Base-by-base conservation (phyloP, 2,329 filamentous ascomycete species). In the Ophiocordyceps camponoti-floridani region DNA sequence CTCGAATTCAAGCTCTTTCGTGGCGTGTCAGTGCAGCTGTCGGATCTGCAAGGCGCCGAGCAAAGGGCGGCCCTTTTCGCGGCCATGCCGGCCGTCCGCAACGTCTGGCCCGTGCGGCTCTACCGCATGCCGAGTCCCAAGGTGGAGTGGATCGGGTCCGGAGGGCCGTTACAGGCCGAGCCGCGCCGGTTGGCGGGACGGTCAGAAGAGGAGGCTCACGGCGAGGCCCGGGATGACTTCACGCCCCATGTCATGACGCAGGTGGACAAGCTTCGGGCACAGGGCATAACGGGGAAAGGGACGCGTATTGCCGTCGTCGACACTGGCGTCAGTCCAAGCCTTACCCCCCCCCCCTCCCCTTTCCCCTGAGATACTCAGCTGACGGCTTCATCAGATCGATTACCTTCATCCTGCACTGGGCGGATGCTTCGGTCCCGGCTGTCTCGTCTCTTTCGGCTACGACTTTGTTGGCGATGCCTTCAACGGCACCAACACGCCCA, bases 321-420 rank as follows among this genome's bases (percentile, higher is more conserved):
- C 53, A 71, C 65, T 19, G 72, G 72, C 53, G 68, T 71, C 63
- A 58, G 68, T 62, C 3, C 5, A 13, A 4, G 6, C 40, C 23
- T 41, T 42, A 30, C 8, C 8, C n/a, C 5, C 23, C 14, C 9
- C 41, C n/a, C 5, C 23, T 4, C 9, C 41, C 9, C 2, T 31
- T 42, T 26, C 42, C 18, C 19, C 23, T 23, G 23, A 7, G 14
- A 13, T 4, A n/a, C 13, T 37, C 13, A 18, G n/a, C n/a, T 38
- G 16, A 38, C 35, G 14, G n/a, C 11, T 16, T 18, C 9, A n/a
- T 2, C 40, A 71, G 68, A 61, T 78, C 42, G 77, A 82, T 54
- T 81, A 79, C 53, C 67, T 61, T 1, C 77, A 82, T 52, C 72
- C 75, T 2, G 73, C 74, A 27, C 67, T 82, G 0, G 78, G 78